phyloP scores from a whole-genome alignment of 164 flowering plant species.

The Echeveria elegans region DNA sequence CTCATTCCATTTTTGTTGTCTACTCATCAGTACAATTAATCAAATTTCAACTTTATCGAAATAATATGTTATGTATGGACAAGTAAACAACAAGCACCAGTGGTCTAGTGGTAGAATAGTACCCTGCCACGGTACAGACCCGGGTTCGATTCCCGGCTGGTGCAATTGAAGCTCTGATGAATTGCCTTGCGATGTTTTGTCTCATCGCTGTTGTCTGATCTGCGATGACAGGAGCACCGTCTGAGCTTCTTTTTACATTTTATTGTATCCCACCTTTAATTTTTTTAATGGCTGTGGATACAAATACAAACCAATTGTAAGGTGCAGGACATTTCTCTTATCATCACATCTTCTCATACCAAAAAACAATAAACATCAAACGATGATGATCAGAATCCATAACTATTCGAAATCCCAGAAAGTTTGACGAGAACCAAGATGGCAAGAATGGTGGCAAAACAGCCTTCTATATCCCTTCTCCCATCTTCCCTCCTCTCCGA shows the following conservation, averaged over 20 bases:
- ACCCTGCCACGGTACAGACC: slow-evolving; percentile 99
- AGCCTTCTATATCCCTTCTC: slow-evolving; percentile 48
- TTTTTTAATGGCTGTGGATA: too few species aligned
- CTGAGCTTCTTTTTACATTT: too few species aligned
- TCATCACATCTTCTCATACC: not conserved
- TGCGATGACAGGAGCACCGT: too few species aligned
- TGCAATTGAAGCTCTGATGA: slow-evolving; percentile 27
- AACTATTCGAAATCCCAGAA: not conserved
- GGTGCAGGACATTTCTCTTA: slow-evolving; percentile 5
- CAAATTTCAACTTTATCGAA: too few species aligned
- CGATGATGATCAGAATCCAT: not conserved
- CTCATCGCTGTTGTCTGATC: too few species aligned
- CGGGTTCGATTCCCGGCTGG: slow-evolving; percentile 99
- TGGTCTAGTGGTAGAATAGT: slow-evolving; percentile 99
- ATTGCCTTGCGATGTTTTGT: too few species aligned
- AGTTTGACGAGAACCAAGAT: slow-evolving; percentile 23
- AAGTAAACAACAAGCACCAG: slow-evolving; percentile 66
- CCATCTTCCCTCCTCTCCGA: slow-evolving; percentile 36
- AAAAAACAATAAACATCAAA: not conserved
- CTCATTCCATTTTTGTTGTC: too few species aligned
- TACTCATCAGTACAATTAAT: too few species aligned
- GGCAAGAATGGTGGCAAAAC: slow-evolving; percentile 55
- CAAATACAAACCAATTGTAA: too few species aligned
- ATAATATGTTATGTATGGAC: too few species aligned
- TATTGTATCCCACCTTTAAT: too few species aligned